These are phyloP conservation scores for Dactylellina haptotyla DNA, from an alignment of 2,329 filamentous ascomycete species.

Conservation along the genomic window DNA sequence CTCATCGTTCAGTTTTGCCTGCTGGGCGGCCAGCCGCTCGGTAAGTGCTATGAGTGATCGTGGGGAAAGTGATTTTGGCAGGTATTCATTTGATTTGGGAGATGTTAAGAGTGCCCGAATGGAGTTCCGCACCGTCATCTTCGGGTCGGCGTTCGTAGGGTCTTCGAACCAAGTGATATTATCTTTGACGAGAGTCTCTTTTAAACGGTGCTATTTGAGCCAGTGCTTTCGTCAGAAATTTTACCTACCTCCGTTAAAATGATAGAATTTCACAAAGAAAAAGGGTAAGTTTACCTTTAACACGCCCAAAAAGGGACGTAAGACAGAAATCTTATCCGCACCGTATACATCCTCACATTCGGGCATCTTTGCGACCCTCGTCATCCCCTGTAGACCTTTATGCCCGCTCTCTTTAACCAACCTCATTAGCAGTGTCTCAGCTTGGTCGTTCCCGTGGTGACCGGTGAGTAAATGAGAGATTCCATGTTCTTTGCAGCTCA, in stretches of 20 bases:
- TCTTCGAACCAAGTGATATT: slow-evolving; percentile 83
- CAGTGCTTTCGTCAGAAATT: slow-evolving; percentile 71
- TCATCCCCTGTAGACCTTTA: slow-evolving; percentile 79
- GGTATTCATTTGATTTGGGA: slow-evolving; percentile 61
- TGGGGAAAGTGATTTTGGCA: slow-evolving; percentile 77
- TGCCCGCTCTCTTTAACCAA: slow-evolving; percentile 73
- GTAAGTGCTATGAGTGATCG: slow-evolving; percentile 72
- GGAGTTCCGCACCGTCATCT: slow-evolving; percentile 82
- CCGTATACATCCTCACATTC: slow-evolving; percentile 82
- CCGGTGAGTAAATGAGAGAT: slow-evolving; percentile 62
- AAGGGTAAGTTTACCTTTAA: slow-evolving; percentile 54
- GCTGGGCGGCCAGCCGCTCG: slow-evolving; percentile 1
- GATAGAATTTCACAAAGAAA: slow-evolving; percentile 57
- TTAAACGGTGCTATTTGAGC: slow-evolving; percentile 78
- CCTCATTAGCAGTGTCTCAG: slow-evolving; percentile 87
- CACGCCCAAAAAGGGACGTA: slow-evolving; percentile 52
- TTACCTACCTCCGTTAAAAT: slow-evolving; percentile 70
- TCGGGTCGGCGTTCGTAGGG: slow-evolving; percentile 79
- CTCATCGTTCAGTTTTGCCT: slow-evolving; percentile 1
- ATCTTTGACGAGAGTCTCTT: slow-evolving; percentile 76
- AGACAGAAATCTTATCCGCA: slow-evolving; percentile 66
- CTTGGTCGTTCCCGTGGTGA: slow-evolving; percentile 90
- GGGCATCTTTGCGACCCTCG: slow-evolving; percentile 74
- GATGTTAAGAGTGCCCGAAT: slow-evolving; percentile 67
- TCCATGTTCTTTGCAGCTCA: slow-evolving; percentile 4